phyloP scores from a whole-genome alignment of 805 yeast species.

The Debaryomyces castellii region DNA sequence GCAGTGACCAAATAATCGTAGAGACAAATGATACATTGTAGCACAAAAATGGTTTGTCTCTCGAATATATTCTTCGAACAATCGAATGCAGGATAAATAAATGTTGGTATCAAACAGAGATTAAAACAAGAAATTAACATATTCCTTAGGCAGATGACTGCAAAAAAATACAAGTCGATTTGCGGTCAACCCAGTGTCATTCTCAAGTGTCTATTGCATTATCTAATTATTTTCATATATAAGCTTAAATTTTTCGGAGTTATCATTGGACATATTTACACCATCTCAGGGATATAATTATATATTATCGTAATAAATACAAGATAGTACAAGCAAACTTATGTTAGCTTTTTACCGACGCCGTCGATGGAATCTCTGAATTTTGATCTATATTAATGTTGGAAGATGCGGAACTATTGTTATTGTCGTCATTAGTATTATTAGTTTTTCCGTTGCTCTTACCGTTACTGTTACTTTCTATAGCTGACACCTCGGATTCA shows the following conservation, averaged over 20 bases:
- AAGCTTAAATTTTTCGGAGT: too few relatives aligned
- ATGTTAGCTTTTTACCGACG: constrained; percentile 2
- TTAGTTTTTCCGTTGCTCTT: not conserved
- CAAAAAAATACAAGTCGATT: not conserved
- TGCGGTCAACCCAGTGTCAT: not conserved
- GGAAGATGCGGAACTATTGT: not conserved
- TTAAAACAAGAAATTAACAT: too few relatives aligned
- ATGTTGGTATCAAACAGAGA: too few relatives aligned
- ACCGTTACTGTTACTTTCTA: constrained; percentile 11
- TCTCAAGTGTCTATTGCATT: not conserved
- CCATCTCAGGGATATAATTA: not conserved
- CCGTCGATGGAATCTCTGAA: not conserved
- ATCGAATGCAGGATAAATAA: too few relatives aligned
- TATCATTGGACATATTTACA: too few relatives aligned
- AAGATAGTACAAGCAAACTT: not conserved
- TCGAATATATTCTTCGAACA: too few relatives aligned
- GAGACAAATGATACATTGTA: too few relatives aligned
- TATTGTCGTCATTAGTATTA: not conserved
- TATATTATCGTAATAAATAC: not conserved
- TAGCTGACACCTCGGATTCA: constrained; percentile 26
- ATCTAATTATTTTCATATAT: not conserved
- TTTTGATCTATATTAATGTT: constrained; percentile 1
- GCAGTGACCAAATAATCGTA: too few relatives aligned
- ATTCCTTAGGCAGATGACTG: too few relatives aligned
- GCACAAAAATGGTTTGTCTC: too few relatives aligned